Conservation (phyloP, 208 protist genomes). For the Tritrichomonas musculus region DNA sequence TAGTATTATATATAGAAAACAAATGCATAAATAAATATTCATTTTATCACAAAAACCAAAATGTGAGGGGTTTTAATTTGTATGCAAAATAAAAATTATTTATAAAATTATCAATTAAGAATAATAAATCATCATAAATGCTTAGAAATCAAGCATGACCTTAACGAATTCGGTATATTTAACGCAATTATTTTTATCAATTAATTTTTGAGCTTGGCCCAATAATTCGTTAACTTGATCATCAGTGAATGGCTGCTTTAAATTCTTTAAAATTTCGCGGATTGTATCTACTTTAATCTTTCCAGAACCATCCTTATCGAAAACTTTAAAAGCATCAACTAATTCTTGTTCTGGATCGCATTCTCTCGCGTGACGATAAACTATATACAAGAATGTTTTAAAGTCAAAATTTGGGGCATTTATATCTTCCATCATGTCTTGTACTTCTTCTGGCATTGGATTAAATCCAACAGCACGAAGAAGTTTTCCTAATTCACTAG, state of each 20-base stretch:
- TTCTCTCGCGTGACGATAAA: not conserved
- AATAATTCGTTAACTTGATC: conserved; percentile 64
- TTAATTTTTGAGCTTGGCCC: no score
- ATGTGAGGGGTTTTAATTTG: no score
- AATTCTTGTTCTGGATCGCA: not conserved
- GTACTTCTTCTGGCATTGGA: not conserved
- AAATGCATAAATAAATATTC: no score
- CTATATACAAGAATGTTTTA: not conserved
- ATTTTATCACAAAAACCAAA: no score
- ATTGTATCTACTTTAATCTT: conserved; percentile 61
- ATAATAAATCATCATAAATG: no score
- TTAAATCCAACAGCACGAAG: not conserved
- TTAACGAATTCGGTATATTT: not conserved
- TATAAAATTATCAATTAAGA: no score
- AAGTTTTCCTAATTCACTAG: not conserved
- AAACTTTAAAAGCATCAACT: conserved; percentile 58
- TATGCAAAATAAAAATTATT: no score
- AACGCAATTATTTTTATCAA: not conserved
- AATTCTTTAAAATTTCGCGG: conserved; percentile 59
- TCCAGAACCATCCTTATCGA: conserved; percentile 64
- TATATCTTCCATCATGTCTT: not conserved
- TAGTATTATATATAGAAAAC: no score
- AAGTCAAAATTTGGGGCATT: not conserved
- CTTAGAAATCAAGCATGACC: not conserved
- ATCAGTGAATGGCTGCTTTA: conserved; percentile 61